These are phyloP conservation scores for Pugionium cornutum DNA, from an alignment of 345 rosid species.

Conservation along the genomic window DNA sequence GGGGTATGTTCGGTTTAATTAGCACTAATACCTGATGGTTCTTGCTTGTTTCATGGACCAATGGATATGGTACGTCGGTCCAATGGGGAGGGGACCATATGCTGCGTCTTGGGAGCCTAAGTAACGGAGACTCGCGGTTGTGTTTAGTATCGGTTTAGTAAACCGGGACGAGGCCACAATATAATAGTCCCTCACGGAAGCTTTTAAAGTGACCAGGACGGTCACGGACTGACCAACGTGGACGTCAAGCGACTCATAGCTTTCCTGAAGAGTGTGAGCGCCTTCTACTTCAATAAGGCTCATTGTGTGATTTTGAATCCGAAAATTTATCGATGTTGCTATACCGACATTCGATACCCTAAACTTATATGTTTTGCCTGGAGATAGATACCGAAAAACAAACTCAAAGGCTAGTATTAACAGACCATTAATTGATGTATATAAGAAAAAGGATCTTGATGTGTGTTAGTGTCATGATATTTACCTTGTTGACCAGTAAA, in stretches of 20 bases:
- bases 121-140: slow-evolving; percentile 71
- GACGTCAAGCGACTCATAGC: slow-evolving; percentile 68
- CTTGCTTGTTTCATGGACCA: slow-evolving; percentile 94
- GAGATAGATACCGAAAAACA: background rate
- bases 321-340: slow-evolving; percentile 70
- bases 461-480: background rate
- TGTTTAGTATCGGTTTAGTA: slow-evolving; percentile 51
- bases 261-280: slow-evolving; percentile 68
- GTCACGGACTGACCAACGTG: slow-evolving; percentile 76
- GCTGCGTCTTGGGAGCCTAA: slow-evolving; percentile 56
- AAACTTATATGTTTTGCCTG: slow-evolving; percentile 75
- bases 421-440: background rate
- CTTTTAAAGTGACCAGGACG: slow-evolving; percentile 54
- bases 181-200: slow-evolving; percentile 52
- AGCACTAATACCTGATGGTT: slow-evolving; percentile 57
- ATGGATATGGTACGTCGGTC: slow-evolving; percentile 70
- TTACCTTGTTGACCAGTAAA: slow-evolving; percentile 66
- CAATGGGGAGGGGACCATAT: slow-evolving; percentile 59
- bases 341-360: slow-evolving; percentile 76
- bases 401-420: background rate
- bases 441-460: background rate
- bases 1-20: background rate
- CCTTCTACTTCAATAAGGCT: slow-evolving; percentile 88
- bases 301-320: slow-evolving; percentile 76
- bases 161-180: slow-evolving; percentile 82